Conservation (phyloP, 2,329 filamentous ascomycete genomes). For the Magnaporthales sp. region DNA sequence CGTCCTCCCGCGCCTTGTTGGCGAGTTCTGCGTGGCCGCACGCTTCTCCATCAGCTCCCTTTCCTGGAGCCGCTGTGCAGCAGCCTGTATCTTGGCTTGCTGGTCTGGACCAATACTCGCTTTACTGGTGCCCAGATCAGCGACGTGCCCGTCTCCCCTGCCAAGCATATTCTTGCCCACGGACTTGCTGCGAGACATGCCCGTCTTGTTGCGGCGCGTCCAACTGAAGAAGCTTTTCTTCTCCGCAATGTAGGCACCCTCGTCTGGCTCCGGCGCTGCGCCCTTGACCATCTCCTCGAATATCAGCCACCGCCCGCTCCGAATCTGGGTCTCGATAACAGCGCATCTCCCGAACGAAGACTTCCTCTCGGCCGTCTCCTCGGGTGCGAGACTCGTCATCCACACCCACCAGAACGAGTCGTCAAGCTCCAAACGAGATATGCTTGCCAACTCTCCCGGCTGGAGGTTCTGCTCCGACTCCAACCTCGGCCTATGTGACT, state of each 20-base stretch:
- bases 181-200: conserved; percentile 59
- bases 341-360: conserved; percentile 91
- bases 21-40: conserved; percentile 27
- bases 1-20: conserved; percentile 42
- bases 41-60: conserved; percentile 53
- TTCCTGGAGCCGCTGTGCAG: conserved; percentile 73
- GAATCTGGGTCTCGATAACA: conserved; percentile 79
- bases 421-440: conserved; percentile 76
- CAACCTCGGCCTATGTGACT: conserved; percentile 70
- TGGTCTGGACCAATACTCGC: conserved; percentile 83
- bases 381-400: conserved; percentile 91
- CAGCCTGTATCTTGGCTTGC: conserved; percentile 86
- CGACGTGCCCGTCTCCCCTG: conserved; percentile 29
- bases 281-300: conserved; percentile 96
- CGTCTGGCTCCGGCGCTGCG: conserved; percentile 74
- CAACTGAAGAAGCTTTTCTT: conserved; percentile 94
- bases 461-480: conserved; percentile 63
- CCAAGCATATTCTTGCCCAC: conserved; percentile 52
- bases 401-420: conserved; percentile 99
- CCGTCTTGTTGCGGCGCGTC: conserved; percentile 57
- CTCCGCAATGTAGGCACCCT: conserved; percentile 83
- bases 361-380: conserved; percentile 80
- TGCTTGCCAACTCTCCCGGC: conserved; percentile 90
- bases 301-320: conserved; percentile 78
- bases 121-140: conserved; percentile 53